A percentile compares a stretch with the other conserved stretches of the same genome.
Conservation (phyloP, 352 stramenopile species). For the Phytopythium kandeliae region DNA sequence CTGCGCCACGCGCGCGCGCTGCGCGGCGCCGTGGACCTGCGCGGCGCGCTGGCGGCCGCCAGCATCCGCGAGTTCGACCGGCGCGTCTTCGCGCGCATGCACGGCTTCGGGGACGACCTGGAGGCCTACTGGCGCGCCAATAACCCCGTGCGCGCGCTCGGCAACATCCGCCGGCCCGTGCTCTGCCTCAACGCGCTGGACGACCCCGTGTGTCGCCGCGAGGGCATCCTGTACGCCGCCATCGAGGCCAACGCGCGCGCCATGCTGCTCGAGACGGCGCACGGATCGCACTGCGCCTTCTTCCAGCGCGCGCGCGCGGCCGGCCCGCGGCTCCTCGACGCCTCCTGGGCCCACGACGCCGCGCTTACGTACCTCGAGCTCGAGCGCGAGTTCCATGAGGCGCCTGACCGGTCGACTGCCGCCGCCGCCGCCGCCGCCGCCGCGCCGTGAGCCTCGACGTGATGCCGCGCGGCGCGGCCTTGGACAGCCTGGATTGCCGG, state of each 20-base stretch:
- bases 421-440: too few species aligned
- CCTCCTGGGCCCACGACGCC: conserved; percentile 56
- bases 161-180: conserved; percentile 21
- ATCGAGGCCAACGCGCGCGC: conserved; percentile 22
- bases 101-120: conserved; percentile 29
- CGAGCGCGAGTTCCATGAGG: conserved; percentile 35
- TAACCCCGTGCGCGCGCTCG: conserved; percentile 29
- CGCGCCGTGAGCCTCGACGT: too few species aligned
- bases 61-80: conserved; percentile 33
- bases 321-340: conserved; percentile 29
- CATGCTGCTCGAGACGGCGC: conserved; percentile 27
- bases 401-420: too few species aligned
- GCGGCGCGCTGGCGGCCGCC: conserved; percentile 17
- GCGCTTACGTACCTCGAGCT: conserved; percentile 57
- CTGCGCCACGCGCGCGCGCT: conserved; percentile 18
- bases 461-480: too few species aligned
- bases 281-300: conserved; percentile 39
- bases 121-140: conserved; percentile 32
- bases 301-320: too few species aligned
- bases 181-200: conserved; percentile 44
- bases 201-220: conserved; percentile 35
- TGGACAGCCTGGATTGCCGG: too few species aligned
- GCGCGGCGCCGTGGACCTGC: conserved; percentile 16
- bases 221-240: conserved; percentile 25
- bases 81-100: conserved; percentile 31